Base-by-base conservation (phyloP, 441 rosid species). In the Rhodomyrtus psidioides region DNA sequence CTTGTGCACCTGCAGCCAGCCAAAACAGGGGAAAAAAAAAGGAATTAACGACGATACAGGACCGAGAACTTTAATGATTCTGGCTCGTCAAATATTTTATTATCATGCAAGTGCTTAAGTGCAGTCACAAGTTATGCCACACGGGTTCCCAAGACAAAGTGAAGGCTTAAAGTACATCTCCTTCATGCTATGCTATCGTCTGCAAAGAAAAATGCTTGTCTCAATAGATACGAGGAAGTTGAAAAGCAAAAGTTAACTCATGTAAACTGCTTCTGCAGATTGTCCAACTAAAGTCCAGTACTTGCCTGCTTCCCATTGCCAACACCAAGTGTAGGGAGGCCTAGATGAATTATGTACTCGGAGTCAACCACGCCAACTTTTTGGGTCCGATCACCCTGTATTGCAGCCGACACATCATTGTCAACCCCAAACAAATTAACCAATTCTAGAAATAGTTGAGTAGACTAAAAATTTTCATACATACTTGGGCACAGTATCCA, bases 311-410 rank as follows among this genome's bases (percentile, higher is more conserved):
- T 91, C 86, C 85, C 90, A 53, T 74, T 60, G 81, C 86, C 85
- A 76, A 86, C 94, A 42, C 99, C 98, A 1, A 97, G 97, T 39
- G 97, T 97, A 3, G 93, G 93, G 82, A 95, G 92, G 89, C 94
- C 96, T 9, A 93, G 88, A 90, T 97, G 99, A 60, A 94, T 92
- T 85, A 97, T 91, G 91, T 92, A 97, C 92, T 96, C 96, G 1
- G 97, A 91, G 89, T 97, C 99, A 84, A 97, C 96, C 56, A 97
- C 96, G 51, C 98, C 98, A 12, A 96, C 95, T 88, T 93, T 95
- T 89, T 91, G 93, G 83, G 93, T 93, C 81, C 99, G 93, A 84
- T 97, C 97, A 57, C 99, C 99, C 98, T 97, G 85, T 60, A 85
- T 83, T 44, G 42, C 14, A 85, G 34, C 34, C 49, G 10, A 86